These are phyloP conservation scores for Boletus rubroflammeus DNA, from an alignment of 768 basidiomycete species.

Conservation along the genomic window DNA sequence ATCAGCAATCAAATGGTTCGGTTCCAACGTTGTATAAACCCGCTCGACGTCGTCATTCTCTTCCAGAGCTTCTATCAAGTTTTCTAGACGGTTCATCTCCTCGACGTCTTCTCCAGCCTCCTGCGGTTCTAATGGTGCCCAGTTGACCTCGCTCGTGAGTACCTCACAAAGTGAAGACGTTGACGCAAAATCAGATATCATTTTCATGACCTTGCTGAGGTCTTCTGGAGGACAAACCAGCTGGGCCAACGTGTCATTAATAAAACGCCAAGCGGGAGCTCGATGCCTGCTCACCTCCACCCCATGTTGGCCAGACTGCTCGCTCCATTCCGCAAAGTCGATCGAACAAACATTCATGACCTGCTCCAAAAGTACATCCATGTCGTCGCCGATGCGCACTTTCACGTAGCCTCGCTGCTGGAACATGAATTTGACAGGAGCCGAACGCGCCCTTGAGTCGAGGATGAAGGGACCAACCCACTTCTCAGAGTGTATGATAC, in stretches of 20 bases:
- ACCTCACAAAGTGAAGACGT: slow-evolving; percentile 36
- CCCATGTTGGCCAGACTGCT: slow-evolving; percentile 32
- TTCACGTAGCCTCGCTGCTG: slow-evolving; percentile 50
- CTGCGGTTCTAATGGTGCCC: slow-evolving; percentile 45
- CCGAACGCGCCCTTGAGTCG: slow-evolving; percentile 49
- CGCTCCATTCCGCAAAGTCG: slow-evolving; percentile 41
- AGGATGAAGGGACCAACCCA: background rate
- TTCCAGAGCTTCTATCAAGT: slow-evolving; percentile 51
- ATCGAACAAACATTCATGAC: slow-evolving; percentile 41
- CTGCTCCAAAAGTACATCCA: slow-evolving; percentile 36
- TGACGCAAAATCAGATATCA: slow-evolving; percentile 25
- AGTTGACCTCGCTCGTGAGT: slow-evolving; percentile 49
- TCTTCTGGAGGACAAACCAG: slow-evolving; percentile 43
- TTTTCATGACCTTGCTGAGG: slow-evolving; percentile 38
- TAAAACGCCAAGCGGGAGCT: background rate
- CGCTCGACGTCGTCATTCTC: slow-evolving; percentile 54
- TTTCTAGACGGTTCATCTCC: slow-evolving; percentile 34
- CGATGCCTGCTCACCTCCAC: slow-evolving; percentile 30
- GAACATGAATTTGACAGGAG: slow-evolving; percentile 68
- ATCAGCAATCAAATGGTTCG: slow-evolving; percentile 24
- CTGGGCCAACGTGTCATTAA: slow-evolving; percentile 26
- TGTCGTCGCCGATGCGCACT: slow-evolving; percentile 37
- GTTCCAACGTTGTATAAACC: slow-evolving; percentile 54
- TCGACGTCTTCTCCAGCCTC: slow-evolving; percentile 38
- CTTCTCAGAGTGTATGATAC: slow-evolving; percentile 3